These are phyloP conservation scores for Streptanthus diversifolius DNA, from an alignment of 345 rosid genomes.

Conservation along the genomic window DNA sequence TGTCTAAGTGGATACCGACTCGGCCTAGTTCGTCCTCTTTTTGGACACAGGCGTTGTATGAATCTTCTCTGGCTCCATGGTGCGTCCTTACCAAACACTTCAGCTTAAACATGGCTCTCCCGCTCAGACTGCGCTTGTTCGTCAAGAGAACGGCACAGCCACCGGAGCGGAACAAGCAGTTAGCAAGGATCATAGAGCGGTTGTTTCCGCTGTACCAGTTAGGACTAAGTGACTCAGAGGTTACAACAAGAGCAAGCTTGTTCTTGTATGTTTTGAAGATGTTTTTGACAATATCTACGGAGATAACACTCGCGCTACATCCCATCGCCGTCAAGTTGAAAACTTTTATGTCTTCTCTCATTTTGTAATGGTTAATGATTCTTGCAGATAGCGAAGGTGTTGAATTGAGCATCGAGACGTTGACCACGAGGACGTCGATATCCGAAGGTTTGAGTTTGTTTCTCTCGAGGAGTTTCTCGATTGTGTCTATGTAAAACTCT, in stretches of 20 bases:
- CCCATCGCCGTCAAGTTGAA: conserved; percentile 79
- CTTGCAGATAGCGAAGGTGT: conserved; percentile 60
- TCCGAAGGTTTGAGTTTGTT: conserved; percentile 48
- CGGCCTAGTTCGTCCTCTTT: conserved; percentile 55
- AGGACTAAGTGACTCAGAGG: conserved; percentile 61
- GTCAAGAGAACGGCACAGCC: conserved; percentile 70
- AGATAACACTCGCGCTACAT: conserved; percentile 57
- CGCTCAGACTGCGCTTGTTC: conserved; percentile 40
- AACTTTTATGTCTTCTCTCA: conserved; percentile 56
- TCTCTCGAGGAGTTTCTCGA: conserved; percentile 48
- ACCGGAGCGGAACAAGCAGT: conserved; percentile 67
- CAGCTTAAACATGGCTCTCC: conserved; percentile 51
- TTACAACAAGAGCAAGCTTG: conserved; percentile 54
- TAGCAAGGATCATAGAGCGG: conserved; percentile 70
- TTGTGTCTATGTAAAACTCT: conserved; percentile 46
- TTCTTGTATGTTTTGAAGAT: conserved; percentile 51
- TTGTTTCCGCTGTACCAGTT: conserved; percentile 71
- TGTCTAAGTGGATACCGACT: conserved; percentile 50
- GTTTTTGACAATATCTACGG: conserved; percentile 51
- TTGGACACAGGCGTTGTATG: conserved; percentile 56
- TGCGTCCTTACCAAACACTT: conserved; percentile 50
- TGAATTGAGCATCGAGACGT: conserved; percentile 51
- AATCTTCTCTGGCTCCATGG: conserved; percentile 55
- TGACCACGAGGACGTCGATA: conserved; percentile 60
- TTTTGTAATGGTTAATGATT: conserved; percentile 59